Conservation (phyloP, 352 stramenopile genomes). For the Phytophthora melonis region DNA sequence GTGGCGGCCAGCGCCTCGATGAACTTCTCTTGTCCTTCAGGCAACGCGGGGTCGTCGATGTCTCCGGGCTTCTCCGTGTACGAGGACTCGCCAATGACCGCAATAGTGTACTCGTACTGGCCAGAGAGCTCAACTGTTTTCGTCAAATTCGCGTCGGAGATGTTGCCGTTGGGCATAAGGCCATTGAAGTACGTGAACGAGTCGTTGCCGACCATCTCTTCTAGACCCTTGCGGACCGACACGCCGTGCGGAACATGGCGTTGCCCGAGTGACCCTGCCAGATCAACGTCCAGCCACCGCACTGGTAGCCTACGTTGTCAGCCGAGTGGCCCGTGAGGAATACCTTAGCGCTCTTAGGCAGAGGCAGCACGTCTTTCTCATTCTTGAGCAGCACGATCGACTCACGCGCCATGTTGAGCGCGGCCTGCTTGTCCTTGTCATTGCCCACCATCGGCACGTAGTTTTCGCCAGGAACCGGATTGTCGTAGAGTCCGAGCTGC, state of each 20-base stretch:
- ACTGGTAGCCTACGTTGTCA: constrained; percentile 71
- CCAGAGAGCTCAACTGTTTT: constrained; percentile 54
- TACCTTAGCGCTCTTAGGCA: constrained; percentile 42
- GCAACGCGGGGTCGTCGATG: constrained; percentile 71
- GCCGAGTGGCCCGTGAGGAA: constrained; percentile 73
- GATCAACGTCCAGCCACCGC: constrained; percentile 77
- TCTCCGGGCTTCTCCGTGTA: constrained; percentile 89
- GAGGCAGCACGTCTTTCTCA: constrained; percentile 51
- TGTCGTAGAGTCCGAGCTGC: constrained; percentile 74
- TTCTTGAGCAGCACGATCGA: constrained; percentile 88
- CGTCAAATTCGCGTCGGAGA: constrained; percentile 45
- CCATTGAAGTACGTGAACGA: constrained; percentile 63
- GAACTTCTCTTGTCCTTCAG: constrained; percentile 70
- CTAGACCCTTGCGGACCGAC: constrained; percentile 46
- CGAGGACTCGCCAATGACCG: constrained; percentile 71
- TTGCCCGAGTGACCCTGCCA: constrained; percentile 83
- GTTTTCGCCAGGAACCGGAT: constrained; percentile 55
- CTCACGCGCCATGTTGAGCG: constrained; percentile 71
- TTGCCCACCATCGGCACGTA: constrained; percentile 53
- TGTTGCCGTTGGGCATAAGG: constrained; percentile 52
- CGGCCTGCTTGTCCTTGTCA: constrained; percentile 47
- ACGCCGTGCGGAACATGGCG: constrained; percentile 57
- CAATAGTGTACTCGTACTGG: constrained; percentile 64
- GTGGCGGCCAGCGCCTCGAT: constrained; percentile 64
- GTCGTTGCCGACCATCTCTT: constrained; percentile 32